phyloP scores from a whole-genome alignment of 2,329 filamentous ascomycete species.

The Monilinia vaccinii-corymbosi region DNA sequence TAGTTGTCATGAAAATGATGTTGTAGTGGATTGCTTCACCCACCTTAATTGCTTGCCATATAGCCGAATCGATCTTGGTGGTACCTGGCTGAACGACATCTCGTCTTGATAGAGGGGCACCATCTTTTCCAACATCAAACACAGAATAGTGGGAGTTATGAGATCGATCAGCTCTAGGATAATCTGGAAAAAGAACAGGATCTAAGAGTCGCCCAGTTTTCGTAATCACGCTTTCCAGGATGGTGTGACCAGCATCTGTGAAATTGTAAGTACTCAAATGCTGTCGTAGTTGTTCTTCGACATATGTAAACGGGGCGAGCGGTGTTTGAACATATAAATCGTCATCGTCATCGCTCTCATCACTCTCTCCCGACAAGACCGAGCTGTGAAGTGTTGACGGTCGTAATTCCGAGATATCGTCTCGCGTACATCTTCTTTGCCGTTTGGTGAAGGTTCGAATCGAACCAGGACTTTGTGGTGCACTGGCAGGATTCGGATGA shows the following conservation, averaged over 20 bases:
- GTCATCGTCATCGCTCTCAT: conserved; percentile 31
- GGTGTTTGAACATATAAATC: conserved; percentile 33
- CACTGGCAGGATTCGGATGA: neutral
- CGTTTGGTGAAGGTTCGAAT: conserved; percentile 1
- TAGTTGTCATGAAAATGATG: neutral
- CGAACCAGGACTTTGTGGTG: neutral
- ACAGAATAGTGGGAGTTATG: conserved; percentile 25
- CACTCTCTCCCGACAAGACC: conserved; percentile 28
- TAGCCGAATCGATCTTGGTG: conserved; percentile 20
- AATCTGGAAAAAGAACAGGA: conserved; percentile 18
- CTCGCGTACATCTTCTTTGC: conserved; percentile 1
- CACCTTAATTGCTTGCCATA: conserved; percentile 23
- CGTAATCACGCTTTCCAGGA: conserved; percentile 30
- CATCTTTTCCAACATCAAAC: conserved; percentile 23
- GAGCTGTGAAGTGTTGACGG: conserved; percentile 16
- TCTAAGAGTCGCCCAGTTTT: conserved; percentile 15
- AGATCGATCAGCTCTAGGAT: conserved; percentile 16
- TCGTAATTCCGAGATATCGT: neutral
- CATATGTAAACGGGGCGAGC: conserved; percentile 32
- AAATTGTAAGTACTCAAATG: conserved; percentile 37
- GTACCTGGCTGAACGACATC: conserved; percentile 16
- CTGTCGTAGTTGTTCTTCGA: conserved; percentile 36
- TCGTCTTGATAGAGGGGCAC: conserved; percentile 19
- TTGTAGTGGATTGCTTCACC: neutral
- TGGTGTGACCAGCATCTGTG: conserved; percentile 32